Evolutionary conservation across 2,329 filamentous ascomycete genomes (phyloP).

Genomic region (Ascochyta koolunga): DNA sequence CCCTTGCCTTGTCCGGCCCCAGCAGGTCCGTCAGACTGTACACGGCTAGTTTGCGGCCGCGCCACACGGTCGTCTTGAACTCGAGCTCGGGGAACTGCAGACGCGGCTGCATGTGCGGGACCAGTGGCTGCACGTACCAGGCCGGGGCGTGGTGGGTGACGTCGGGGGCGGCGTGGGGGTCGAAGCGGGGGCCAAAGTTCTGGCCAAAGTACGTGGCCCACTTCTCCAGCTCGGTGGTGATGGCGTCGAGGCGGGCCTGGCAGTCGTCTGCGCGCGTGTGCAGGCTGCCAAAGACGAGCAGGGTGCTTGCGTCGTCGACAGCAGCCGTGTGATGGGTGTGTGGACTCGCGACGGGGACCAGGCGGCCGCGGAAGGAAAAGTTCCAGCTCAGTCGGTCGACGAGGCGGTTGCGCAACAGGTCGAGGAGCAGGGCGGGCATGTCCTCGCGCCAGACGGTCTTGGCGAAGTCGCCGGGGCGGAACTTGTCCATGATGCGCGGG

Average conservation of each 20-base stretch:
- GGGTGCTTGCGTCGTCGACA: constrained; percentile 38
- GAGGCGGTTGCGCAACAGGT: constrained; percentile 45
- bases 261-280: constrained; percentile 34
- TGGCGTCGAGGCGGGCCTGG: constrained; percentile 19
- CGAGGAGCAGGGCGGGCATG: constrained; percentile 53
- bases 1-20: constrained; percentile 33
- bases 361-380: constrained; percentile 31
- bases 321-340: constrained; percentile 23
- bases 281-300: constrained; percentile 35
- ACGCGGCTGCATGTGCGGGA: constrained; percentile 36
- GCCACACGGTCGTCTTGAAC: constrained; percentile 38
- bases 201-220: constrained; percentile 26
- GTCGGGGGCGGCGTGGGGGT: constrained; percentile 31
- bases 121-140: constrained; percentile 37
- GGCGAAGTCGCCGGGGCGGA: constrained; percentile 36
- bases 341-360: constrained; percentile 32
- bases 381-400: constrained; percentile 47
- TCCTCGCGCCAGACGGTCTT: constrained; percentile 55
- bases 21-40: constrained; percentile 45
- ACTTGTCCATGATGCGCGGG: constrained; percentile 44
- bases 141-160: constrained; percentile 32
- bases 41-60: constrained; percentile 39
- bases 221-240: constrained; percentile 30
- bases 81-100: constrained; percentile 38
- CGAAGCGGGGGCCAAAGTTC: constrained; percentile 21